Evolutionary conservation across 2,329 filamentous ascomycete species (phyloP), one percentile per base, ranked within the genome.

Genomic region (Trichoderma sp.): DNA sequence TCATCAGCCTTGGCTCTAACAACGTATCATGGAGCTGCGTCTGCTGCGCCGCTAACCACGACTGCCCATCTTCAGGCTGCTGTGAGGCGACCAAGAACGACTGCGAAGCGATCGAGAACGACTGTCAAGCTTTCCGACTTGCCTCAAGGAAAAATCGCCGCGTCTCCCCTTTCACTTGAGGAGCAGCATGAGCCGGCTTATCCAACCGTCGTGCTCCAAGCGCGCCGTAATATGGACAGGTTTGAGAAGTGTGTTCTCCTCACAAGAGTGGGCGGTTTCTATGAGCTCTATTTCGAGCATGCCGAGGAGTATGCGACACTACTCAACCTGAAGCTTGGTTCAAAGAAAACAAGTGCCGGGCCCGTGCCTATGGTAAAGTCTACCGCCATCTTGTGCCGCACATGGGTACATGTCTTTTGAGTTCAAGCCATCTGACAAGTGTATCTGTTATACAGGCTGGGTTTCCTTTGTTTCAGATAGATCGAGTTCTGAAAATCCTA

Each of bases 231-330:
- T 80, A 97, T 98, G 90, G 86, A 89, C 72, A 93, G 91, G 74
- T 97, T 97, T 80, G 87, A 89, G 74, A 93, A 96, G 74, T 98
- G 94, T 79, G 91, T 99, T 45, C 79, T 99, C 8, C 81, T 99
- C 69, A 99, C 95, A 4, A 88, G 94, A 67, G 93, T 99, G 32
- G 95, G 95, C 67, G 90, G 94, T 69, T 99, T 99, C 80, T 99
- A 98, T 79, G 95, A 99, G 86, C 83, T 99, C 68, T 99, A 99
- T 80, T 96, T 98, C 78, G 91, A 97, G 74, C 94, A 99, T 77
- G 95, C 96, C 12, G 92, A 97, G 68, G 90, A 97, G 75, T 91
- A 91, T 77, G 94, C 91, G 2, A 92, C 93, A 1, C 82, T 97
- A 53, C 84, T 99, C 71, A 95, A 93, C 74, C 81, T 99, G 75